Conservation (phyloP, 2,329 filamentous ascomycete genomes). For the Ascochyta viciae-villosae region DNA sequence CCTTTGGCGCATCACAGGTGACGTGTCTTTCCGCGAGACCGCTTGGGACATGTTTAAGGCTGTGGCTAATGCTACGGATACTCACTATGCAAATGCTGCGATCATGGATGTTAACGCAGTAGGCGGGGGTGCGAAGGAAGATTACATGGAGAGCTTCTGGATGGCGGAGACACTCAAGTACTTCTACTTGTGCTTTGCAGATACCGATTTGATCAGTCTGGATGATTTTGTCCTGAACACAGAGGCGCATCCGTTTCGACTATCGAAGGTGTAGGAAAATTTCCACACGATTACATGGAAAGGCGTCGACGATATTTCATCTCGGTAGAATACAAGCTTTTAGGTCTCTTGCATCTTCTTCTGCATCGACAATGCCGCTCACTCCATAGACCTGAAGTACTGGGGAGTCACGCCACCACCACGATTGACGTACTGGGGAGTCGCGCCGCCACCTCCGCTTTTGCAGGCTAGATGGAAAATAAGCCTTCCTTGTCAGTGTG, state of each 20-base stretch:
- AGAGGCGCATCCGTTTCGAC: slow-evolving; percentile 55
- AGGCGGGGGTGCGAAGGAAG: slow-evolving; percentile 37
- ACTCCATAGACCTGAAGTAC: slow-evolving; percentile 1
- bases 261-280: slow-evolving; percentile 15
- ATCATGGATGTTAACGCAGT: slow-evolving; percentile 50
- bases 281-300: not conserved
- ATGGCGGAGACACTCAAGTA: slow-evolving; percentile 59
- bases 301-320: not conserved
- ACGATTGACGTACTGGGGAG: no score
- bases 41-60: slow-evolving; percentile 57
- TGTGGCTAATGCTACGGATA: slow-evolving; percentile 51
- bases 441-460: no score
- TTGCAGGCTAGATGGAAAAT: no score
- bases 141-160: slow-evolving; percentile 59
- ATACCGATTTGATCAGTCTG: slow-evolving; percentile 52
- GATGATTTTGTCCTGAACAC: slow-evolving; percentile 59
- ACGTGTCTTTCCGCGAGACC: slow-evolving; percentile 50
- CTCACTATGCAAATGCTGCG: slow-evolving; percentile 52
- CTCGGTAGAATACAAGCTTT: not conserved
- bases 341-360: not conserved
- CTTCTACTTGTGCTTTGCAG: slow-evolving; percentile 56
- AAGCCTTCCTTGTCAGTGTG: no score
- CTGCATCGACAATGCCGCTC: not conserved
- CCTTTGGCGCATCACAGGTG: slow-evolving; percentile 64
- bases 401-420: no score